phyloP scores from a whole-genome alignment of 257 asterid genomes.

The Solanum chiquidenum region DNA sequence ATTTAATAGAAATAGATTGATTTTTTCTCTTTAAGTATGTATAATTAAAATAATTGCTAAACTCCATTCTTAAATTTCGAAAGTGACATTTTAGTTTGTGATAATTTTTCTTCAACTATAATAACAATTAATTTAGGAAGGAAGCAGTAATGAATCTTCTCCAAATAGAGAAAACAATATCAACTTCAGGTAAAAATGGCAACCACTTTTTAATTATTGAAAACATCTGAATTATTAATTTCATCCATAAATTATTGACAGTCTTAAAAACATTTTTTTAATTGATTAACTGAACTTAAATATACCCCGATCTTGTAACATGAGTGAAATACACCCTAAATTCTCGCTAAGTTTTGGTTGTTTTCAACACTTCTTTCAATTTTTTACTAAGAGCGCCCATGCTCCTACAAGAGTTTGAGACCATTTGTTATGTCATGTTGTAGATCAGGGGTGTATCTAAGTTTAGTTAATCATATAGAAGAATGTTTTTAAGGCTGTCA shows the following conservation, averaged over 20 bases:
- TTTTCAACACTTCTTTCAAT: too few relatives aligned
- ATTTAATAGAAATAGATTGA: not conserved
- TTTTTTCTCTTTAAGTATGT: not conserved
- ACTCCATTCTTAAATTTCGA: not conserved
- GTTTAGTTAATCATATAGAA: too few relatives aligned
- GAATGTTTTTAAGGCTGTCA: rapidly evolving
- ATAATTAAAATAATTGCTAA: not conserved
- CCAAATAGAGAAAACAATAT: not conserved
- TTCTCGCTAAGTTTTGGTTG: too few relatives aligned
- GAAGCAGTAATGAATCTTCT: not conserved
- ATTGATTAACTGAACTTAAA: too few relatives aligned
- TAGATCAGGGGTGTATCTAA: too few relatives aligned
- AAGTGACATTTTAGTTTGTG: not conserved
- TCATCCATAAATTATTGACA: too few relatives aligned
- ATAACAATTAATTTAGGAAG: not conserved
- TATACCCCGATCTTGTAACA: rapidly evolving
- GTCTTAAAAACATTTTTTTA: rapidly evolving
- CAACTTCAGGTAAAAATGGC: not conserved
- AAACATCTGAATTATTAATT: too few relatives aligned
- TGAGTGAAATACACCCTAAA: too few relatives aligned
- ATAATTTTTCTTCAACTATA: not conserved
- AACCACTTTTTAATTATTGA: not conserved
- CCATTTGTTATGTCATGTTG: too few relatives aligned
- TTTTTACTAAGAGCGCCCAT: too few relatives aligned
- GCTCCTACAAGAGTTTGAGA: too few relatives aligned